Percentiles rank a stretch among this genome's conserved stretches.
phyloP scores from a whole-genome alignment of 805 yeast genomes.

The Yarrowia keelungensis region DNA sequence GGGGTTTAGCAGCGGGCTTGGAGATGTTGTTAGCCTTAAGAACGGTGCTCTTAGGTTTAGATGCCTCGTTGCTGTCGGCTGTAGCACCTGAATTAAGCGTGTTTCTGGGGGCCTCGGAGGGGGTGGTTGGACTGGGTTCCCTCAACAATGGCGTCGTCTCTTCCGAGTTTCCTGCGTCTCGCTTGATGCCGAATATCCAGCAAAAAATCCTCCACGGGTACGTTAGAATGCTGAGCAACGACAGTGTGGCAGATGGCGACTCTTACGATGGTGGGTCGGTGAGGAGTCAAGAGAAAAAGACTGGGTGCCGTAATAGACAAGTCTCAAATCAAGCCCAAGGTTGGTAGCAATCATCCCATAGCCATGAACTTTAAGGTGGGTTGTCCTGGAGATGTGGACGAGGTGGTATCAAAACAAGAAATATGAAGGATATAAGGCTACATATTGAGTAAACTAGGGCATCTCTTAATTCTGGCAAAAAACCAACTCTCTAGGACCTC shows the following conservation, averaged over 20 bases:
- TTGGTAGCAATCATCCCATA: conserved; percentile 28
- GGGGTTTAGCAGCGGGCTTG: background rate
- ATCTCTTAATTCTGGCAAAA: too few relatives aligned
- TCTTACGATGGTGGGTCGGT: background rate
- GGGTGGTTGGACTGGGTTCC: conserved; percentile 2
- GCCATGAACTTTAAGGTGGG: conserved; percentile 21
- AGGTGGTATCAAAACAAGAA: too few relatives aligned
- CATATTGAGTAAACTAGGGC: too few relatives aligned
- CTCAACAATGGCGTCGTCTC: conserved; percentile 21
- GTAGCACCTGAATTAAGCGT: conserved; percentile 12
- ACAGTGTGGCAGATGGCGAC: conserved; percentile 28
- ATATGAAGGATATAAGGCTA: too few relatives aligned
- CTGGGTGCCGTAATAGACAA: conserved; percentile 6
- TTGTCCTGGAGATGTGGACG: background rate
- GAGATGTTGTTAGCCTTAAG: background rate
- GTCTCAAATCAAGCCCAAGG: conserved; percentile 2
- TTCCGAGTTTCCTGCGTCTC: conserved; percentile 8
- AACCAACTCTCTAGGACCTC: too few relatives aligned
- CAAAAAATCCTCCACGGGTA: conserved; percentile 37
- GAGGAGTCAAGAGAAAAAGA: conserved; percentile 8
- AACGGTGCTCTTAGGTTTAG: conserved; percentile 4
- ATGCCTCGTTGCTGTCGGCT: background rate
- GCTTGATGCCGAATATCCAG: conserved; percentile 37
- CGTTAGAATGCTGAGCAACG: conserved; percentile 27
- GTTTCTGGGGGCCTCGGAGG: background rate